These are phyloP conservation scores for Nicotiana rustica DNA, from an alignment of 305 asterid species.

Conservation along the genomic window DNA sequence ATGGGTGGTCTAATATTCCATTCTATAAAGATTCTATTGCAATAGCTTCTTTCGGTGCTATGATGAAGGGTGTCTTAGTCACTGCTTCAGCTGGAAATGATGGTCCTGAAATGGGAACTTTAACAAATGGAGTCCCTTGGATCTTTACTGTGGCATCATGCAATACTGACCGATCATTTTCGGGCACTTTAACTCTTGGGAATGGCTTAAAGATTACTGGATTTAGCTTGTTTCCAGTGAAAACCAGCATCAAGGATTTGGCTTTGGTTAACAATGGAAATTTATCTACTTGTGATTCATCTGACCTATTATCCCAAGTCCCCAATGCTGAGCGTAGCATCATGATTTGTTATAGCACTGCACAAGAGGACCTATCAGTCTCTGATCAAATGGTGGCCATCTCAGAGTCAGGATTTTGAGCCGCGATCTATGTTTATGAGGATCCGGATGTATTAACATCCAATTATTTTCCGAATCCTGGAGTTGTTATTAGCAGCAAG, in stretches of 20 bases:
- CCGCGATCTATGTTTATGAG: neutral
- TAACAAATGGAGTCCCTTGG: slow-evolving; percentile 33
- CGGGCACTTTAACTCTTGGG: slow-evolving; percentile 11
- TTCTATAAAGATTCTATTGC: slow-evolving; percentile 28
- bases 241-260: neutral
- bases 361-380: neutral
- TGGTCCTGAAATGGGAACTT: neutral
- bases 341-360: neutral
- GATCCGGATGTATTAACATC: neutral
- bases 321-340: neutral
- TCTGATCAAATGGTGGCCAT: neutral
- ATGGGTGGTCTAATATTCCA: neutral
- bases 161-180: slow-evolving; percentile 29
- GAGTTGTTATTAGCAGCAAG: slow-evolving; percentile 9
- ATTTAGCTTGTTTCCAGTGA: slow-evolving; percentile 1
- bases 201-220: slow-evolving; percentile 28
- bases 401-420: neutral
- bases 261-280: neutral
- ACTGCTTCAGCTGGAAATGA: slow-evolving; percentile 37
- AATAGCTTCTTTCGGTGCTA: slow-evolving; percentile 38
- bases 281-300: neutral
- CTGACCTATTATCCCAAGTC: neutral
- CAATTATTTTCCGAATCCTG: neutral
- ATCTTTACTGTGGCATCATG: slow-evolving; percentile 33
- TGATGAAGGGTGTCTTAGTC: slow-evolving; percentile 35